A percentile compares a stretch with the other conserved stretches of the same genome.
These are phyloP conservation scores for Hanseniaspora taiwanica DNA, from an alignment of 805 yeast genomes.

Conservation along the genomic window DNA sequence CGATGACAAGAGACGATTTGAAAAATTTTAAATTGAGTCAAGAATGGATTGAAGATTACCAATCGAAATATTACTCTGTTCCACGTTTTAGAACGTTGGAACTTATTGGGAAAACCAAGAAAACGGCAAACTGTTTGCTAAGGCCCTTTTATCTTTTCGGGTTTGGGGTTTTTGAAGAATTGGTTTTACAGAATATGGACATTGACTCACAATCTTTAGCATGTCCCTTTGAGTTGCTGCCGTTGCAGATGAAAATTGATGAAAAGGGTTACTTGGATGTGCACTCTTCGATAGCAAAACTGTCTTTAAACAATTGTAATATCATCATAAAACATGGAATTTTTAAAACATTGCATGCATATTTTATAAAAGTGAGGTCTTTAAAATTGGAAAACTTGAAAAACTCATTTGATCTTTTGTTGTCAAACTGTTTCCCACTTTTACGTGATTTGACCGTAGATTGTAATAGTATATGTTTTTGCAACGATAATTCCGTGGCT, in stretches of 20 bases:
- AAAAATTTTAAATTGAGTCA: slow-evolving; percentile 18
- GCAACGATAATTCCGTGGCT: slow-evolving; percentile 11
- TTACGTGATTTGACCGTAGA: slow-evolving; percentile 33
- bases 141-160: slow-evolving; percentile 34
- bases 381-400: slow-evolving; percentile 28
- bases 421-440: slow-evolving; percentile 33
- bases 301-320: slow-evolving; percentile 23
- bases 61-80: slow-evolving; percentile 16
- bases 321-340: slow-evolving; percentile 27
- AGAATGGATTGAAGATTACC: slow-evolving; percentile 17
- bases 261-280: slow-evolving; percentile 14
- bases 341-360: slow-evolving; percentile 21
- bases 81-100: slow-evolving; percentile 19
- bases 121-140: slow-evolving; percentile 11
- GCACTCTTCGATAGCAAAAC: slow-evolving; percentile 25
- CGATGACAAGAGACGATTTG: slow-evolving; percentile 19
- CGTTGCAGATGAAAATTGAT: slow-evolving; percentile 15
- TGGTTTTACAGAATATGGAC: slow-evolving; percentile 33
- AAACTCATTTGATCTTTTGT: slow-evolving; percentile 34
- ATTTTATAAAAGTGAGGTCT: slow-evolving; percentile 29
- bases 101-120: slow-evolving; percentile 7
- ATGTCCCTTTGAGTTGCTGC: slow-evolving; percentile 23
- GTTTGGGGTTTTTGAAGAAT: slow-evolving; percentile 30
- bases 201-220: slow-evolving; percentile 31
- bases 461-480: slow-evolving; percentile 34